A percentile compares a stretch with the other conserved stretches of the same genome.
Evolutionary conservation across 176 grass and related monocot genomes (phyloP).

Genomic region (Carex scoparia): DNA sequence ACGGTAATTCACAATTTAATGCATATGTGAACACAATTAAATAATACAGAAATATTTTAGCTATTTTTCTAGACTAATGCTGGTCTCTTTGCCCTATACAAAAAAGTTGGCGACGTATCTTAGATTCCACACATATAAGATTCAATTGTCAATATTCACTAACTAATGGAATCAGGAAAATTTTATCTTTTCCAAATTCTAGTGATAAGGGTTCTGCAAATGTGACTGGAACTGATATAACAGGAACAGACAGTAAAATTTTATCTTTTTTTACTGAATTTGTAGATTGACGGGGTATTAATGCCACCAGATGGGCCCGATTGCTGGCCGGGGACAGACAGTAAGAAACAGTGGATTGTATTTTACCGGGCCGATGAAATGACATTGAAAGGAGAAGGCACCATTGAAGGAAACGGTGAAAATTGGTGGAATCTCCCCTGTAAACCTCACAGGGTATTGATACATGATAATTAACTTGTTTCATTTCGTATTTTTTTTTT

Average conservation of each 20-base stretch:
- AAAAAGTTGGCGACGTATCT: too few relatives aligned
- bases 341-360: constrained; percentile 52
- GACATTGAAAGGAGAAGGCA: constrained; percentile 54
- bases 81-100: background rate
- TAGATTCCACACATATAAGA: background rate
- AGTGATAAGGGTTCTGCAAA: background rate
- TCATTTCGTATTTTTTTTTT: background rate
- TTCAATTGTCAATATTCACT: background rate
- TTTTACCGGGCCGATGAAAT: constrained; percentile 56
- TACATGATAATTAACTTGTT: background rate
- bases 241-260: too few relatives aligned
- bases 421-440: constrained; percentile 81
- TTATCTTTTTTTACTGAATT: background rate
- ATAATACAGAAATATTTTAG: background rate
- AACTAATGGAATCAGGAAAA: background rate
- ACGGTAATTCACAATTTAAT: background rate
- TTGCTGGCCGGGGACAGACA: constrained; percentile 53
- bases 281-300: constrained; percentile 56
- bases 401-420: constrained; percentile 76
- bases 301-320: constrained; percentile 64
- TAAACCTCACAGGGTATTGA: constrained; percentile 72
- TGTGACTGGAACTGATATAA: background rate
- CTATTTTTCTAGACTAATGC: background rate
- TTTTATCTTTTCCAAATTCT: background rate
- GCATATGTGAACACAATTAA: background rate